phyloP scores from a whole-genome alignment of 345 rosid genomes.

The Boechera divaricarpa region DNA sequence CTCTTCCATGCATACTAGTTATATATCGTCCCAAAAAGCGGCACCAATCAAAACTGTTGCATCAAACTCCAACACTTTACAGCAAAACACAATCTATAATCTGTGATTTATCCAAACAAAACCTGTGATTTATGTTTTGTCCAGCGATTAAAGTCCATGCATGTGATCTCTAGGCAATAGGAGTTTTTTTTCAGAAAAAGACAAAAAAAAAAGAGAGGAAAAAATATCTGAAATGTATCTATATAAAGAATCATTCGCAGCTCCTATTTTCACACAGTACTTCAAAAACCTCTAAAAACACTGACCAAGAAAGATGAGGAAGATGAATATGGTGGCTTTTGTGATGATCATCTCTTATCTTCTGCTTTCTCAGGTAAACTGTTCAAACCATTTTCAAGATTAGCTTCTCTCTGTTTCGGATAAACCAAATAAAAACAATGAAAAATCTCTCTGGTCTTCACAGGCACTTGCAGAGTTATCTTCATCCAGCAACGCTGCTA shows the following conservation, averaged over 20 bases:
- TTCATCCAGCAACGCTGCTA: slow-evolving; percentile 29
- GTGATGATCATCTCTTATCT: slow-evolving; percentile 41
- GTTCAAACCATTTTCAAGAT: slow-evolving; percentile 15
- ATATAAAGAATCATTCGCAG: slow-evolving; percentile 35
- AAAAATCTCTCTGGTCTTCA: not conserved
- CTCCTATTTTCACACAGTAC: slow-evolving; percentile 26
- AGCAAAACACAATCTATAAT: slow-evolving; percentile 42
- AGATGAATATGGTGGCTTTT: slow-evolving; percentile 28
- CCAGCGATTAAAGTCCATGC: slow-evolving; percentile 42
- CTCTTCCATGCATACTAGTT: slow-evolving; percentile 1
- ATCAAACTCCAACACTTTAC: slow-evolving; percentile 46
- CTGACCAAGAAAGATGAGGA: slow-evolving; percentile 30
- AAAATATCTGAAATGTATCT: slow-evolving; percentile 29
- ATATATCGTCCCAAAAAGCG: not conserved
- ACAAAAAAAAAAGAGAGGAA: not conserved
- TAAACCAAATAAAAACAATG: not conserved
- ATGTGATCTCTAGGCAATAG: slow-evolving; percentile 45
- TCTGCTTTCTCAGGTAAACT: slow-evolving; percentile 37
- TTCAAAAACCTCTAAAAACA: slow-evolving; percentile 13
- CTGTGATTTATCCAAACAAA: slow-evolving; percentile 35
- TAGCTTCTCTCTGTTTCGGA: slow-evolving; percentile 4
- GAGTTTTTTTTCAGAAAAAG: not conserved
- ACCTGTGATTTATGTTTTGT: slow-evolving; percentile 32
- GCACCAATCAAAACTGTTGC: slow-evolving; percentile 35
- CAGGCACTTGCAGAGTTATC: slow-evolving; percentile 39